These are phyloP conservation scores for Pleurotus giganteus DNA, from an alignment of 768 basidiomycete genomes.

Conservation along the genomic window DNA sequence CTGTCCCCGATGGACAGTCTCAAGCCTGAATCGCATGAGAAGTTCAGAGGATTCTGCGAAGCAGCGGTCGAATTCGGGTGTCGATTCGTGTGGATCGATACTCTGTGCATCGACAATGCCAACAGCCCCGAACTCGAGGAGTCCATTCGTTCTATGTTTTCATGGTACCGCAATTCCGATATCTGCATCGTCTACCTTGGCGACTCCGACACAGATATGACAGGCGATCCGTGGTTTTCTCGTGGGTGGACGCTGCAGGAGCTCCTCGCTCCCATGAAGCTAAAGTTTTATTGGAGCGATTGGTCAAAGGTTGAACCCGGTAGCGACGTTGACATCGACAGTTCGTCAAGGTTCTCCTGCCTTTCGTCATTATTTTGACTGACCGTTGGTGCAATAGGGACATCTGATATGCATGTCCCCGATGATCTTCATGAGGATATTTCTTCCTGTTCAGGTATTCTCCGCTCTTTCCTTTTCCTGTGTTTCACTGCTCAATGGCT, in stretches of 20 bases:
- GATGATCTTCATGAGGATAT: no score
- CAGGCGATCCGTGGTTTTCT: neutral
- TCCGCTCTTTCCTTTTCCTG: neutral
- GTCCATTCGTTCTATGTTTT: slow-evolving; percentile 2
- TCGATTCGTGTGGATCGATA: slow-evolving; percentile 3
- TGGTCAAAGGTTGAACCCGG: neutral
- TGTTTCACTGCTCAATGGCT: neutral
- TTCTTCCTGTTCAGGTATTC: neutral
- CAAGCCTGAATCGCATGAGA: neutral
- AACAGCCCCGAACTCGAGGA: neutral
- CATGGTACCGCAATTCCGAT: neutral
- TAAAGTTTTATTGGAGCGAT: neutral
- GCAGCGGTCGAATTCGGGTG: neutral
- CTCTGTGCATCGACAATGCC: neutral
- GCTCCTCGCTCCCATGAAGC: neutral
- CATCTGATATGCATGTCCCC: no score
- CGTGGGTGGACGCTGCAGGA: neutral
- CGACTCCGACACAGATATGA: neutral
- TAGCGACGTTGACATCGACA: no score
- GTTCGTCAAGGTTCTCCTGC: no score
- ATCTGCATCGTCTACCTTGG: neutral
- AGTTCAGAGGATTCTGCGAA: neutral
- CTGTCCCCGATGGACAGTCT: neutral
- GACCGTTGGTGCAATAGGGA: no score
- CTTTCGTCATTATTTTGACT: no score